Evolutionary conservation across 306 rosid species (phyloP), one percentile per base, ranked within the genome.

Genomic region (Dalbergia cultrata): DNA sequence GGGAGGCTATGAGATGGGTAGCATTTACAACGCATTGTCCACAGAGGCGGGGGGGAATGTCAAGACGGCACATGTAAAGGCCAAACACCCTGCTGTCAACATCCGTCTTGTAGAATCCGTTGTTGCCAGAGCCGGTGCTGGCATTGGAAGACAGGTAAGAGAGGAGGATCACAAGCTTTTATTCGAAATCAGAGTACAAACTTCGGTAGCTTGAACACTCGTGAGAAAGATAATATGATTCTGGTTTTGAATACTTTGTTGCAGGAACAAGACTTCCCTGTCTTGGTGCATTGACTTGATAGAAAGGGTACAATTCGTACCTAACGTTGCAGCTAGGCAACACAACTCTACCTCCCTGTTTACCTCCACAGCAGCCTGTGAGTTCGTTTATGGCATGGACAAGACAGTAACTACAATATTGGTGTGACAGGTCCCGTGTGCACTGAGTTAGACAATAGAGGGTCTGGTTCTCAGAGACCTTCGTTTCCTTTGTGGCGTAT

Each of bases 21-120:
- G 79, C 86, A 18, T 63, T 45, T 53, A 26, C 13, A 10, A 82
- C 64, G 9, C 79, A 82, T 22, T 54, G 9, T 5, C 2, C 9
- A 13, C 81, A 67, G 13, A 67, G 75, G 1, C 4, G 1, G 16
- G 6, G 13, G 60, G 79, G 3, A 0, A 74, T 14, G 21, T 74
- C 79, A 4, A 45, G 70, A 0, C 70, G 47, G 12, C 81, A 77
- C 81, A 67, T 54, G 59, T 39, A 67, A 45, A 77, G 75, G 35
- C 81, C 81, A n/a, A 50, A 52, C 3, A 53, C 50, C 0, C 0
- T 54, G 19, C 39, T 0, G 1, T 31, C 14, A 5, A 70, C 49
- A 0, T 2, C 5, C 0, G 8, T 17, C 60, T 31, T 16, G 11
- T 31, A 8, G 4, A 7, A 22, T 8, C 14, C 54, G 0, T 14